These are phyloP conservation scores for Russula compacta DNA, from an alignment of 768 basidiomycete genomes.

Conservation along the genomic window DNA sequence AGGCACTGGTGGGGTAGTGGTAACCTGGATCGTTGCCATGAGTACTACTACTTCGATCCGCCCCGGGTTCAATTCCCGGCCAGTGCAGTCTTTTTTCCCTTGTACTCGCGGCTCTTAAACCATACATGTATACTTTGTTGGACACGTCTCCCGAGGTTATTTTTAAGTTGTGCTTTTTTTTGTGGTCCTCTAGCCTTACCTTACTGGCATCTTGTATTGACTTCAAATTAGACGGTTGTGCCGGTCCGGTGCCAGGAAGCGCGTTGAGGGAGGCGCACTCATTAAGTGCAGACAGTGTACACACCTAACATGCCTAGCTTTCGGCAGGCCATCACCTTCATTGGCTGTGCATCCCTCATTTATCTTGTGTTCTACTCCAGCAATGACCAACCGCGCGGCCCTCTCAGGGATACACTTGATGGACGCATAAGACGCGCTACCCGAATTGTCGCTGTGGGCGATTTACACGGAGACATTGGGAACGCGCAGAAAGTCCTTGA, in stretches of 20 bases:
- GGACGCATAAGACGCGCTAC: conserved; percentile 1
- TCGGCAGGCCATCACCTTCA: conserved; percentile 21
- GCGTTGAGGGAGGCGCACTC: too few relatives aligned
- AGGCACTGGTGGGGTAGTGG: conserved; percentile 21
- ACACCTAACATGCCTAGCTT: conserved; percentile 4
- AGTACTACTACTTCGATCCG: conserved; percentile 7
- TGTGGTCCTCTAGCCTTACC: too few relatives aligned
- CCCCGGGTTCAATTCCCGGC: conserved; percentile 20
- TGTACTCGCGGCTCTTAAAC: neutral
- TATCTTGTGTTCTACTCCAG: neutral
- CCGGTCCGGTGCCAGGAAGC: too few relatives aligned
- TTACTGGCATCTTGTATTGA: too few relatives aligned
- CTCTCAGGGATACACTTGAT: neutral
- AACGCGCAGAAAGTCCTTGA: conserved; percentile 75
- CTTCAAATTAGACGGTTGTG: too few relatives aligned
- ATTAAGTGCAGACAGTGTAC: too few relatives aligned
- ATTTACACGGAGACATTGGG: conserved; percentile 80
- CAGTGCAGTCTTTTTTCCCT: neutral
- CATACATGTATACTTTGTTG: too few relatives aligned
- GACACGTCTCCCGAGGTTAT: too few relatives aligned
- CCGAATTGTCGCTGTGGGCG: conserved; percentile 82
- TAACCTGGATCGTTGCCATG: conserved; percentile 22
- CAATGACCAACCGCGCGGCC: neutral
- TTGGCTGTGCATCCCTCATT: neutral
- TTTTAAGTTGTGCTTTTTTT: too few relatives aligned